Base-by-base conservation (phyloP, 257 asterid genomes). In the Galeopsis tetrahit region DNA sequence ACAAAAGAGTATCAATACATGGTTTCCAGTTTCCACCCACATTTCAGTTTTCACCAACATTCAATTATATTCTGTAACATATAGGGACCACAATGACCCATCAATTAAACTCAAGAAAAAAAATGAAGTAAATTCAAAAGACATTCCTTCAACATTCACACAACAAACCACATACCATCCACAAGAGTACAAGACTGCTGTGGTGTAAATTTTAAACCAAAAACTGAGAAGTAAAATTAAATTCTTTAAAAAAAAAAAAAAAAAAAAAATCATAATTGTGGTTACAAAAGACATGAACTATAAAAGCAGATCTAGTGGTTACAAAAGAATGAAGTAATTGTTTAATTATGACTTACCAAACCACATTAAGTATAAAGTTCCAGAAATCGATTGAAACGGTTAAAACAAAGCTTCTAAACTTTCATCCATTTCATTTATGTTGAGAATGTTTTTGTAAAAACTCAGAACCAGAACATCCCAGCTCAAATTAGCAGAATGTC, bases 221-320 rank as follows among this genome's bases (percentile, higher is more conserved):
- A 35, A n/a, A 48, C 42, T n/a, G 52, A 10, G 21, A 33, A 74
- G 51, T 44, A 64, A 73, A 73, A 38, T 15, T 49, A 17, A 44
- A 38, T 10, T 4, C 17, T 53, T 1, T 53, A 52, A 21, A 62
- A 3, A 44, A 17, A 52, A 21, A 62, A 3, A 44, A 17, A n/a
- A 10, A 75, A 38, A 11, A 53, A 73, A 52, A 9, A 10, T 40
- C 40, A 11, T 6, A 28, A 66, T 34, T 31, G 62, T 34, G 14
- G 36, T n/a, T n/a, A n/a, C n/a, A n/a, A n/a, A 59, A 33, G 5
- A 38, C n/a, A 9, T 59, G 55, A 72, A 36, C 34, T 6, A 61
- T 36, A 61, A 35, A 36, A 66, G 61, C 77, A 66, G 69, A 77
- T 71, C 34, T 71, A 60, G 74, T 32, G 78, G 68, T 61, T 44